Percentiles rank a stretch among this genome's conserved stretches.
phyloP scores from a whole-genome alignment of 164 flowering plant genomes.

The Taxillus chinensis region DNA sequence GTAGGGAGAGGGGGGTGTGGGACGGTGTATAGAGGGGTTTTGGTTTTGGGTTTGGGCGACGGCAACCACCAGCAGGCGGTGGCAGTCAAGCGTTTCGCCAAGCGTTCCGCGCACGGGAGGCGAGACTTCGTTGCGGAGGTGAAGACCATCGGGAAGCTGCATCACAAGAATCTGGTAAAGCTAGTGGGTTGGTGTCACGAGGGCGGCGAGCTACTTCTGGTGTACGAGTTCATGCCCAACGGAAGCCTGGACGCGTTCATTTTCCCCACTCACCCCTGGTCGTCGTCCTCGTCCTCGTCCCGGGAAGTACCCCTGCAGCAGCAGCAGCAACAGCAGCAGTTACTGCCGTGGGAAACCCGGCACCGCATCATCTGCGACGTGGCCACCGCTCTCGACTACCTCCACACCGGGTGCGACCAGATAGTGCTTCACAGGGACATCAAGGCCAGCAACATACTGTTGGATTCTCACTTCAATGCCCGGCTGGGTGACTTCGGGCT shows the following conservation, averaged over 20 bases:
- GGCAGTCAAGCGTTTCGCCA: constrained; percentile 46
- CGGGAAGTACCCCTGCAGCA: neutral
- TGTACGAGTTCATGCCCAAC: constrained; percentile 55
- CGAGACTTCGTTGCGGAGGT: constrained; percentile 54
- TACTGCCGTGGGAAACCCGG: constrained; percentile 39
- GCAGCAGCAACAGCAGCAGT: neutral
- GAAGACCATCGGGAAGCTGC: constrained; percentile 44
- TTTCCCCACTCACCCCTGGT: constrained; percentile 10
- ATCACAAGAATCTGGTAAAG: constrained; percentile 53
- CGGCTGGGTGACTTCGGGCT: constrained; percentile 40
- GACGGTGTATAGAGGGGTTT: constrained; percentile 43
- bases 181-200: constrained; percentile 63
- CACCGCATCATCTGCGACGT: constrained; percentile 30
- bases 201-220: constrained; percentile 39
- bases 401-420: constrained; percentile 31
- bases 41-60: constrained; percentile 1
- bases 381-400: constrained; percentile 38
- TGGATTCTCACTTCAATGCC: constrained; percentile 29
- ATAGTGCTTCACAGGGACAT: constrained; percentile 40
- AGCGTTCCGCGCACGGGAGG: constrained; percentile 37
- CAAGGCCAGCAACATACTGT: constrained; percentile 41
- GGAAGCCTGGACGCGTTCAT: constrained; percentile 54
- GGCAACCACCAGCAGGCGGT: constrained; percentile 17
- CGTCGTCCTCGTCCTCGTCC: neutral
- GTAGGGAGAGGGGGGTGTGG: constrained; percentile 70